Percentiles rank a stretch among this genome's conserved stretches.
Conservation (phyloP, 768 basidiomycete species). For the Boletus speciosus region DNA sequence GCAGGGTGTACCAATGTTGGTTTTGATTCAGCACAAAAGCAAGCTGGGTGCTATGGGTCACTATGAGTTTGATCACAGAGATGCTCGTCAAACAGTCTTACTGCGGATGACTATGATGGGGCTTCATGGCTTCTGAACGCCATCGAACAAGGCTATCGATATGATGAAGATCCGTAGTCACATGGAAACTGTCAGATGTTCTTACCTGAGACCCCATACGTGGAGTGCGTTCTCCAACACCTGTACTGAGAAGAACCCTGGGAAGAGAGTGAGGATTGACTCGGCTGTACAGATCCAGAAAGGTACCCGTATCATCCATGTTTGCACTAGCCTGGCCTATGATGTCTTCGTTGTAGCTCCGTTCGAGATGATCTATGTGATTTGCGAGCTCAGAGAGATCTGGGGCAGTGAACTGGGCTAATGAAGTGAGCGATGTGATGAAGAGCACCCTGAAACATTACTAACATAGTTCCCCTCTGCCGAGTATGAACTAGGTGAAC, state of each 20-base stretch:
- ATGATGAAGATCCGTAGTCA: conserved; percentile 1
- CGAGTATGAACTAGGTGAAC: conserved; percentile 14
- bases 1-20: conserved; percentile 87
- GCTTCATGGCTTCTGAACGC: conserved; percentile 79
- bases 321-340: conserved; percentile 56
- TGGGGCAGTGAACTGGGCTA: conserved; percentile 65
- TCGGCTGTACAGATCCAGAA: background rate
- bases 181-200: conserved; percentile 2
- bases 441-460: conserved; percentile 8
- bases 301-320: conserved; percentile 86
- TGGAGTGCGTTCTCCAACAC: conserved; percentile 81
- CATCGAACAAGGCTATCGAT: conserved; percentile 63
- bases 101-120: conserved; percentile 76
- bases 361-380: conserved; percentile 65
- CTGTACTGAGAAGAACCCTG: conserved; percentile 90
- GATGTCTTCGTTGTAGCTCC: conserved; percentile 50
- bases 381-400: conserved; percentile 75
- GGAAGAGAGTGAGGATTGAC: background rate
- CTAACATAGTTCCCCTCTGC: conserved; percentile 50
- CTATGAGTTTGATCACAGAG: conserved; percentile 6
- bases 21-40: conserved; percentile 85
- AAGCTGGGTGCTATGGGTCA: conserved; percentile 58
- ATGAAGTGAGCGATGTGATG: conserved; percentile 11
- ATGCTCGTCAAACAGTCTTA: conserved; percentile 33
- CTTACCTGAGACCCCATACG: conserved; percentile 80